Base-by-base conservation (phyloP, 257 asterid species). In the Misopates orontium region DNA sequence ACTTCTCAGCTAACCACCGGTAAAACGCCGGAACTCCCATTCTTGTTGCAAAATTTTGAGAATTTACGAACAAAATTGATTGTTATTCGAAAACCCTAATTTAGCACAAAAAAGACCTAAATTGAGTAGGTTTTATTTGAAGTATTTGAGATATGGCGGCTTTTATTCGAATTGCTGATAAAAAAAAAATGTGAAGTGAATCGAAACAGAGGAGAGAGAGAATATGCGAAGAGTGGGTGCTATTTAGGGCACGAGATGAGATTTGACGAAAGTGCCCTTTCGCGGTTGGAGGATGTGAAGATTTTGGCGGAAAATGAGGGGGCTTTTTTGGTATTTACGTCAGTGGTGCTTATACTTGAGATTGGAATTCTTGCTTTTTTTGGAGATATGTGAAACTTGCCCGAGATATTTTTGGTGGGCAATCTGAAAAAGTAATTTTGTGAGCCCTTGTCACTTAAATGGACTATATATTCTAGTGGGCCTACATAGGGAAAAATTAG, bases 11-110 rank as follows among this genome's bases (percentile, higher is more conserved):
- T 67, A 92, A 68, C 98, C 98, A 92, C 76, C 97, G 85, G 76
- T 92, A 92, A 56, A 92, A 92, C 62, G 98, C 98, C 73, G 98
- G 98, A 45, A 92, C 98, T 60, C 98, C 98, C 98, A 92, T 92
- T 67, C 64, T 67, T 60, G 72, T 47, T 69, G 61, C 36, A 28
- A 71, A 52, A 28, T 17, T 62, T 51, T 36, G 16, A 28, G 44
- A 25, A 60, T 15, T 10, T 8, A 49, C 39, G 21, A 28, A 40
- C 5, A 53, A 8, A 7, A 6, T 39, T 40, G n/a, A 66, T 50
- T 41, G 51, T 23, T 17, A 45, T 44, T 19, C 52, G 36, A 28
- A 54, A 55, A 49, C 0, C 8, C 28, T 22, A 60, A 17, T 4
- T 21, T 22, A 60, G 14, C 28, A n/a, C 10, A 15, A 62, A 23